Evolutionary conservation across 495 filamentous ascomycete genomes (phyloP).

Genomic region (Aspergillus saccharolyticus): DNA sequence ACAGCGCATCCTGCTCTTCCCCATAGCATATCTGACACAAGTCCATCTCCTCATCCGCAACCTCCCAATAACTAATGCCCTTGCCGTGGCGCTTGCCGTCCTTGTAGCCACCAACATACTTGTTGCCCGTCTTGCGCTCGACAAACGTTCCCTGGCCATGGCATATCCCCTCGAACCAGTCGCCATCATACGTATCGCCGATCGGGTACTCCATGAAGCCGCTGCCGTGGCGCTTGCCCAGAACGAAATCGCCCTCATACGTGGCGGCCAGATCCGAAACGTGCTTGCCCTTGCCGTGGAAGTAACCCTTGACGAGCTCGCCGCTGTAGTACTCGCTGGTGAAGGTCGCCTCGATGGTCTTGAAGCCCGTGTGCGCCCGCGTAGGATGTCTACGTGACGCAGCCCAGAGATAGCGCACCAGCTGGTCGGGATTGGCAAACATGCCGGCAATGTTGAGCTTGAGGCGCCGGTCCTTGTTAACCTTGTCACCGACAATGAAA

Average conservation of each 20-base stretch:
- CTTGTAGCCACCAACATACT: slow-evolving; percentile 60
- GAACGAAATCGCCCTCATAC: slow-evolving; percentile 52
- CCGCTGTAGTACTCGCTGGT: slow-evolving; percentile 45
- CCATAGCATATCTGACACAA: slow-evolving; percentile 64
- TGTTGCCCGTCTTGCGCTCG: slow-evolving; percentile 56
- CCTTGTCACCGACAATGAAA: slow-evolving; percentile 41
- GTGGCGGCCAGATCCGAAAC: slow-evolving; percentile 50
- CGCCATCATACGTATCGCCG: slow-evolving; percentile 58
- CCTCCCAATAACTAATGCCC: slow-evolving; percentile 58
- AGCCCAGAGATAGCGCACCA: slow-evolving; percentile 46
- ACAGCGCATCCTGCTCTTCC: slow-evolving; percentile 55
- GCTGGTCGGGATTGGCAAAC: slow-evolving; percentile 40
- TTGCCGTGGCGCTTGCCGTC: slow-evolving; percentile 57
- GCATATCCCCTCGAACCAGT: slow-evolving; percentile 51
- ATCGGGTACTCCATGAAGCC: slow-evolving; percentile 57
- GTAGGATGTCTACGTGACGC: slow-evolving; percentile 40
- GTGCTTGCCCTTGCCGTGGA: slow-evolving; percentile 49
- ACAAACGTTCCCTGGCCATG: slow-evolving; percentile 56
- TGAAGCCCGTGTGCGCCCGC: slow-evolving; percentile 39
- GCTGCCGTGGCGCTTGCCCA: slow-evolving; percentile 48
- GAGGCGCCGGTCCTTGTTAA: slow-evolving; percentile 37
- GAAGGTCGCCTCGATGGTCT: slow-evolving; percentile 44
- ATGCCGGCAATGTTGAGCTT: slow-evolving; percentile 36
- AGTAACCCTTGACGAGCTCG: slow-evolving; percentile 44
- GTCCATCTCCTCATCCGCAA: slow-evolving; percentile 58